Base-by-base conservation (phyloP, 768 basidiomycete species). In the Termitomyces sp. region DNA sequence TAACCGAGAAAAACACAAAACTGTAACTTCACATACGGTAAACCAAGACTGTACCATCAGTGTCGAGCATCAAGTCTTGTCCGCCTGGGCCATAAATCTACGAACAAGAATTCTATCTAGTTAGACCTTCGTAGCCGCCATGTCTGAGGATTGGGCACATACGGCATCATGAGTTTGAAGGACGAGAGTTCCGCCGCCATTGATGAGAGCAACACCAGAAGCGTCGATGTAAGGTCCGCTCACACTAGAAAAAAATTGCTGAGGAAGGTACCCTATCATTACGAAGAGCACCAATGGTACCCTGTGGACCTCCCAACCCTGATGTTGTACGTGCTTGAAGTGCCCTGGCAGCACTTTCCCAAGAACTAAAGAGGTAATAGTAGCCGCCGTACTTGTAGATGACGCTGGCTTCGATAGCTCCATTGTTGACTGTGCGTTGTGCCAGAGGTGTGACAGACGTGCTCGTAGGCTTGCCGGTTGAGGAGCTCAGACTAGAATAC, bases 261-360 rank as follows among this genome's bases (percentile, higher is more conserved):
- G n/a, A 32, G 45, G n/a, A 12, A 29, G 27, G 9, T 29, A 8
- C 11, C n/a, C n/a, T 1, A 17, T 19, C 14, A 41, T 41, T 41
- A 41, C 16, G 25, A 45, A 8, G 25, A 27, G 8, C 25, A 9
- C 14, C 14, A 7, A 17, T 17, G 11, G 53, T 43, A 78, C 78
- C 68, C 73, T 2, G 71, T 62, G 5, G 79, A 76, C 27, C 83
- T 73, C 19, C 81, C 81, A 31, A 84, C 82, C 8, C 81, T 77
- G 53, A 83, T 85, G 57, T 83, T 85, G 62, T 84, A 84, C 0
- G 82, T 84, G 67, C 79, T 81, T 9, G 67, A 70, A 16, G 73
- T 74, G 3, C 82, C 82, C 25, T 65, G 46, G 66, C 82, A 83
- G 68, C 82, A 83, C 1, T 67, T 56, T 82, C 82, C 82, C 82